Percentiles rank a stretch among this genome's conserved stretches.
These are phyloP conservation scores for Leishmania guyanensis DNA, from an alignment of 208 protist species.

Conservation along the genomic window DNA sequence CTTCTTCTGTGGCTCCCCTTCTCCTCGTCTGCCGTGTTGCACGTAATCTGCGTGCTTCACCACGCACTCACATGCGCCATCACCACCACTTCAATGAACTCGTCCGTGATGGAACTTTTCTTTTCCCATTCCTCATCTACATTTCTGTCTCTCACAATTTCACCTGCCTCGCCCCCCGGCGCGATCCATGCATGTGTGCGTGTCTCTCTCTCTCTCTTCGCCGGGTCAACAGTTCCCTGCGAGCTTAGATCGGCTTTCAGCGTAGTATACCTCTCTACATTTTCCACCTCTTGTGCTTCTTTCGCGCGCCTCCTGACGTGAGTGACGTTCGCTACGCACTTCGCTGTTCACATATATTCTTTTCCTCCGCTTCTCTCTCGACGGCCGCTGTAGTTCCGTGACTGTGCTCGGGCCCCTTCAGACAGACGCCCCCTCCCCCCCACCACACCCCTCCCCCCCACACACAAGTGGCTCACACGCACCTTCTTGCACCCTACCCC, in stretches of 20 bases:
- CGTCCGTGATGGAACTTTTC: not conserved
- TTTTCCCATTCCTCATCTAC: not conserved
- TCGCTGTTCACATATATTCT: not conserved
- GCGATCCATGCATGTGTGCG: not conserved
- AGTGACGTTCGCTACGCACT: not conserved
- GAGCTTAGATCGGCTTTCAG: not conserved
- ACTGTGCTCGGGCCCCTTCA: not conserved
- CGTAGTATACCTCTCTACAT: not conserved
- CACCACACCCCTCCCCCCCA: no score
- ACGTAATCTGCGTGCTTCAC: not conserved
- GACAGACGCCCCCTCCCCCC: not conserved
- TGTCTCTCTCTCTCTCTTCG: not conserved
- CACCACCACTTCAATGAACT: not conserved
- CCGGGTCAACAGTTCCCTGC: not conserved
- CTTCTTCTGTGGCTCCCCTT: not conserved
- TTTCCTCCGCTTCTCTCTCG: not conserved
- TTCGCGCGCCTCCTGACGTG: not conserved
- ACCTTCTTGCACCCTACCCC: constrained; percentile 2
- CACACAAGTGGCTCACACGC: not conserved
- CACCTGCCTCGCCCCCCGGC: not conserved
- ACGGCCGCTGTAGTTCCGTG: not conserved
- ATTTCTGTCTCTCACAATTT: not conserved
- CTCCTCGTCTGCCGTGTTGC: not conserved
- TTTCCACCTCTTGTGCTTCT: not conserved
- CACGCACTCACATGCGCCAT: not conserved